Conservation (phyloP, 306 rosid genomes). For the Quercus berberidifolia region DNA sequence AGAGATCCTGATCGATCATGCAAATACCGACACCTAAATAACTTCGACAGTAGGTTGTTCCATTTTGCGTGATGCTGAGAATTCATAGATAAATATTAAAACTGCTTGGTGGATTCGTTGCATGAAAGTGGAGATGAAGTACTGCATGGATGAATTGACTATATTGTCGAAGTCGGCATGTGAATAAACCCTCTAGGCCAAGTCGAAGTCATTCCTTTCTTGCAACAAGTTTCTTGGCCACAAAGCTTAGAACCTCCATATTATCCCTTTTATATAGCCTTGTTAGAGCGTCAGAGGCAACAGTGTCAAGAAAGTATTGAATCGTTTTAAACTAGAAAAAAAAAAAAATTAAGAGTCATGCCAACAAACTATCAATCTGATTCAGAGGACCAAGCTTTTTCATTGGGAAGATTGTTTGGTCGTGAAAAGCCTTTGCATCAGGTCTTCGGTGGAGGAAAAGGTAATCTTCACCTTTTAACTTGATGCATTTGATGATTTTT, state of each 20-base stretch:
- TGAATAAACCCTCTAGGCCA: conserved; percentile 43
- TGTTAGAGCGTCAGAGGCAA: conserved; percentile 1
- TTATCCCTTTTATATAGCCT: background rate
- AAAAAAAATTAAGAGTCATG: conserved; percentile 24
- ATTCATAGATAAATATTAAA: no score
- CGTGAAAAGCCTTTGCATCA: conserved; percentile 35
- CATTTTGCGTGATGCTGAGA: background rate
- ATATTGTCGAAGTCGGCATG: conserved; percentile 9
- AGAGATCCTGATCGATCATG: background rate
- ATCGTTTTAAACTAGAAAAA: background rate
- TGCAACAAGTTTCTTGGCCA: conserved; percentile 23
- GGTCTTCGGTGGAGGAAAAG: conserved; percentile 47
- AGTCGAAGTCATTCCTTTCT: conserved; percentile 62
- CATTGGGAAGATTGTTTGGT: conserved; percentile 10
- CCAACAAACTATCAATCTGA: background rate
- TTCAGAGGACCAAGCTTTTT: background rate
- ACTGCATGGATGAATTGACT: background rate
- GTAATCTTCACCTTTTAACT: conserved; percentile 23
- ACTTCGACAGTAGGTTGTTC: background rate
- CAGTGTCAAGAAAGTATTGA: background rate
- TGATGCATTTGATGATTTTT: background rate
- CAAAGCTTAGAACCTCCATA: conserved; percentile 43
- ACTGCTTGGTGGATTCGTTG: background rate
- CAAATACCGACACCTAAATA: background rate
- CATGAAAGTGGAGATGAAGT: background rate